Base-by-base conservation (phyloP, 805 yeast genomes). In the Pichia exigua region DNA sequence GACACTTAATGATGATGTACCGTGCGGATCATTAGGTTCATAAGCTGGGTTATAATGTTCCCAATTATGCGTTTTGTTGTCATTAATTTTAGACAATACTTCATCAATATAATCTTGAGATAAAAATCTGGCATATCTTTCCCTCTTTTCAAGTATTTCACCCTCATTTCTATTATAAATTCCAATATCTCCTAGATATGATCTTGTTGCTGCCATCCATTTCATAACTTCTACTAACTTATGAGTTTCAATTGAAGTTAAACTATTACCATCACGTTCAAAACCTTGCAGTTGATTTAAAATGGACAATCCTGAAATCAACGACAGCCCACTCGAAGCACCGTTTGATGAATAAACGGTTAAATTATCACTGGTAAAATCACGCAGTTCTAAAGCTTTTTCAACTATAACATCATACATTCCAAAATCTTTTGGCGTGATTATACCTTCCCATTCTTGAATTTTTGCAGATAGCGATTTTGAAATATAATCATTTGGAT, bases 161-260 rank as follows among this genome's bases (percentile, higher is more conserved):
- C 62, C 62, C 26, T 54, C 44, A 50, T 64, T 59, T 2, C 52
- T 48, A 39, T 64, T 66, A 46, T 60, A 62, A 10, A 63, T 54
- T 1, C 66, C 65, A 18, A 71, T 59, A 61, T 89, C 97, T 0
- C 98, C 98, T 26, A 92, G 73, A 58, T 88, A 78, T n/a, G 91
- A 81, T 56, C 97, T 75, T 0, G 85, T 92, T 13, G 92, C 77
- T 0, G 91, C 87, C 78, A 89, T 77, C 96, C 97, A 92, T 67
- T 92, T 92, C 95, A 92, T 88, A 3, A 86, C 71, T 67, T 92
- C 99, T 12, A 89, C 71, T 9, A 89, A 63, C 50, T 87, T 73
- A 61, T 87, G 97, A 2, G 82, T 71, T 15, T 78, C 74, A 13
- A 76, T 53, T 10, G 74, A 73, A 26, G 64, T 62, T 61, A 75